Evolutionary conservation across 1,284 basidiomycete genomes (phyloP), one percentile per base, ranked within the genome.

Genomic region (Moesziomyces globuligerus): DNA sequence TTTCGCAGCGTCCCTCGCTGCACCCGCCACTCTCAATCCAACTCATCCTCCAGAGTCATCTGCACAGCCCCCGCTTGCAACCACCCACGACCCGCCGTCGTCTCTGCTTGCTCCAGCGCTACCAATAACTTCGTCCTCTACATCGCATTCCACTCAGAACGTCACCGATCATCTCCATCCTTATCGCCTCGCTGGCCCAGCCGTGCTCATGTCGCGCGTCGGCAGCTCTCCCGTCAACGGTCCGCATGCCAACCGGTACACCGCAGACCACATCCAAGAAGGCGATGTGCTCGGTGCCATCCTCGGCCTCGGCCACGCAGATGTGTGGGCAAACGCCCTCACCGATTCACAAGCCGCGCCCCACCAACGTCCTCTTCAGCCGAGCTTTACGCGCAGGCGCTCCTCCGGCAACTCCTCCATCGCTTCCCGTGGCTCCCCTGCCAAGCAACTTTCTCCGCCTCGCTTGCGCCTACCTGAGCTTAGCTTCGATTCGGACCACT

Each of bases 201-300:
- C 21, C 25, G 50, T 32, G 18, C 34, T 11, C 26, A 72, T 72
- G 69, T 40, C 57, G 20, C 57, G 69, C 18, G 52, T 58, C 7
- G 69, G 55, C 20, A 72, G 69, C 48, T 49, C 62, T 11, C 69
- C 69, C 15, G 55, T 72, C 42, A 59, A 34, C 10, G 69, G 69
- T 23, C 39, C 55, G 5, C 34, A 67, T 29, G 65, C 70, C 29
- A 59, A 56, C 20, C 64, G 65, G 11, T 36, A 48, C 15, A 43
- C 38, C 7, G 24, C 46, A 10, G 58, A 59, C 21, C 37, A 69
- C 25, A 62, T 79, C 21, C 50, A 76, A 23, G 66, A 72, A 23
- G 76, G 76, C 18, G 76, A 79, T 26, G 75, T 79, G 20, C 64
- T 79, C 11, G 75, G 76, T 7, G 76, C 76, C 18, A 64, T 79